Evolutionary conservation across 495 filamentous ascomycete genomes (phyloP).

Genomic region (Lophiostoma macrostomum): DNA sequence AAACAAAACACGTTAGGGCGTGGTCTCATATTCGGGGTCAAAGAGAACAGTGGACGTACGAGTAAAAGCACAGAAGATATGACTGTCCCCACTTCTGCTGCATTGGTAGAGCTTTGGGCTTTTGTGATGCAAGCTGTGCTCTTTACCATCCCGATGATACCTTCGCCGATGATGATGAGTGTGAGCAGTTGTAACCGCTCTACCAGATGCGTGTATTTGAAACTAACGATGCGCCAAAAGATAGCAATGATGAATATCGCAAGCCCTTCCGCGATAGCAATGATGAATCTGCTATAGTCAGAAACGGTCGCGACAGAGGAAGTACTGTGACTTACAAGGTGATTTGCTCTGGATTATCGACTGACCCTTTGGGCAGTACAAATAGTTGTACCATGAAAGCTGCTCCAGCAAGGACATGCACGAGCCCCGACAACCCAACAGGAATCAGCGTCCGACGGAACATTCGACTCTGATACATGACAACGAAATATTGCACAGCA

Average conservation of each 20-base stretch:
- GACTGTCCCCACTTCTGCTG: background rate
- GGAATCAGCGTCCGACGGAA: constrained; percentile 6
- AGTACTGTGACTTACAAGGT: background rate
- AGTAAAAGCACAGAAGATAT: background rate
- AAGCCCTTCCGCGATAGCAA: constrained; percentile 5
- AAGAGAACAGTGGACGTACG: background rate
- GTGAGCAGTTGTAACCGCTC: constrained; percentile 16
- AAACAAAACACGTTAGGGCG: background rate
- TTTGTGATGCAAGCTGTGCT: background rate
- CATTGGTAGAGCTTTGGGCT: background rate
- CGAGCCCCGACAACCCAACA: background rate
- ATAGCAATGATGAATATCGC: background rate
- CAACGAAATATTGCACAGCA: constrained; percentile 3
- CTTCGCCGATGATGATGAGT: constrained; percentile 15
- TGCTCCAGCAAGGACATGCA: background rate
- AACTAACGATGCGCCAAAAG: constrained; percentile 10
- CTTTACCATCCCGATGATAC: constrained; percentile 13
- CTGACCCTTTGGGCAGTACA: background rate
- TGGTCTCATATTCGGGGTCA: background rate
- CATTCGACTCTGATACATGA: background rate
- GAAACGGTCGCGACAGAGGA: too few relatives aligned
- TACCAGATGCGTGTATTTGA: constrained; percentile 19
- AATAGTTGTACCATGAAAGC: background rate
- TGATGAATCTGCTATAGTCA: constrained; percentile 4
- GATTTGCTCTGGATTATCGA: background rate